phyloP scores from a whole-genome alignment of 2,329 filamentous ascomycete genomes.

The Colletotrichum spinosum region DNA sequence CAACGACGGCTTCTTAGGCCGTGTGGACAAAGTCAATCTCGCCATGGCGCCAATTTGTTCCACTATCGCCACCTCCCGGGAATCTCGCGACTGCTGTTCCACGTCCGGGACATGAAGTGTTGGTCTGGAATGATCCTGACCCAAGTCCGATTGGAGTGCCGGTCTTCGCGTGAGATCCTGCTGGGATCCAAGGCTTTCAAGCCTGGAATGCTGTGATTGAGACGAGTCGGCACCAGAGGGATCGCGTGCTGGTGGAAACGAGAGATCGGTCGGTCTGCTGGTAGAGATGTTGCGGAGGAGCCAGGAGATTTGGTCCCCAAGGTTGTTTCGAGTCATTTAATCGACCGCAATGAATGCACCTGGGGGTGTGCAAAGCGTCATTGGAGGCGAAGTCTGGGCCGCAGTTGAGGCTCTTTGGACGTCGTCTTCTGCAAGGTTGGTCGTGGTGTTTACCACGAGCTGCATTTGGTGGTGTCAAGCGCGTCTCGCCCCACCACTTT shows the following conservation, averaged over 20 bases:
- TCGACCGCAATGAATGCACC: constrained; percentile 42
- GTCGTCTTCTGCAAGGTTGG: constrained; percentile 21
- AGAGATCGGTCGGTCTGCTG: constrained; percentile 53
- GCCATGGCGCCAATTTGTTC: constrained; percentile 53
- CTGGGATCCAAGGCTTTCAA: constrained; percentile 25
- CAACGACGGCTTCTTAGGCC: constrained; percentile 58
- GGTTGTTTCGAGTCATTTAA: constrained; percentile 74
- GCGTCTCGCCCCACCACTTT: constrained; percentile 36
- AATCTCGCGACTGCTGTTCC: constrained; percentile 20
- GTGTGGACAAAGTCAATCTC: constrained; percentile 55
- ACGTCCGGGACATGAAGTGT: constrained; percentile 21
- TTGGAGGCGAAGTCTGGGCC: constrained; percentile 17
- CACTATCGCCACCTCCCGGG: constrained; percentile 20
- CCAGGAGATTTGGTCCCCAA: constrained; percentile 68
- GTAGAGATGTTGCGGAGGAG: constrained; percentile 61
- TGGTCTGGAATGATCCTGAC: constrained; percentile 10
- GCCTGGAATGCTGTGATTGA: constrained; percentile 33
- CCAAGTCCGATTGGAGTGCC: background rate
- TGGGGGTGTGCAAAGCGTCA: constrained; percentile 23
- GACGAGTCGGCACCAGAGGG: constrained; percentile 38
- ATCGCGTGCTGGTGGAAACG: constrained; percentile 49
- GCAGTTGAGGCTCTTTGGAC: constrained; percentile 13
- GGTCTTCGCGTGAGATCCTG: constrained; percentile 13
- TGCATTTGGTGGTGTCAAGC: constrained; percentile 8
- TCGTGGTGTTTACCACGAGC: constrained; percentile 25